phyloP scores from a whole-genome alignment of 805 yeast species.

The Cyberlindnera xishuangbannaensis region DNA sequence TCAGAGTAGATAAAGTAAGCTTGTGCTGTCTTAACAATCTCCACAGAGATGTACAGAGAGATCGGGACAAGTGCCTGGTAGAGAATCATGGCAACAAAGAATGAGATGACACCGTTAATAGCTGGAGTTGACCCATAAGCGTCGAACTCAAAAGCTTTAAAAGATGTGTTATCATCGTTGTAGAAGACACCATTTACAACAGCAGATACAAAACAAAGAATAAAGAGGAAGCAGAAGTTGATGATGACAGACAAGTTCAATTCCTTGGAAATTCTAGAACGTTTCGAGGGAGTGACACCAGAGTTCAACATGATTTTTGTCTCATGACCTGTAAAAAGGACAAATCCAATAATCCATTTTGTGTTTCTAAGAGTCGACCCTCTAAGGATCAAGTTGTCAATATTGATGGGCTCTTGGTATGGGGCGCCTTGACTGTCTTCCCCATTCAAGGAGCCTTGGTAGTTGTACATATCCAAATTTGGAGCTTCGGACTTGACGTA shows the following conservation, averaged over 20 bases:
- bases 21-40: constrained; percentile 74
- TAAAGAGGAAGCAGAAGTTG: constrained; percentile 57
- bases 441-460: constrained; percentile 62
- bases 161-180: constrained; percentile 37
- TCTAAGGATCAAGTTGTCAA: constrained; percentile 62
- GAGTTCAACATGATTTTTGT: constrained; percentile 77
- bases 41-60: constrained; percentile 74
- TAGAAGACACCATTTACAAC: constrained; percentile 68
- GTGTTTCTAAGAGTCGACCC: constrained; percentile 75
- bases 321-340: constrained; percentile 70
- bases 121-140: constrained; percentile 61
- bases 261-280: constrained; percentile 69
- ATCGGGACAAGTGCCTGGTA: constrained; percentile 80
- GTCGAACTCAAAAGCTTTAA: constrained; percentile 60
- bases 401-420: constrained; percentile 53
- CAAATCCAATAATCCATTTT: constrained; percentile 75
- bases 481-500: constrained; percentile 79
- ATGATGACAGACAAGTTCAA: constrained; percentile 62
- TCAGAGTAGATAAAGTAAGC: constrained; percentile 77
- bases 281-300: constrained; percentile 73
- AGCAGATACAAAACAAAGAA: constrained; percentile 64
- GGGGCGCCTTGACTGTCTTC: constrained; percentile 31
- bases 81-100: constrained; percentile 69
- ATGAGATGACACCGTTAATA: constrained; percentile 61
- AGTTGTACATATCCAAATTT: constrained; percentile 65